phyloP scores from a whole-genome alignment of 352 stramenopile species.

The Peronospora destructor region DNA sequence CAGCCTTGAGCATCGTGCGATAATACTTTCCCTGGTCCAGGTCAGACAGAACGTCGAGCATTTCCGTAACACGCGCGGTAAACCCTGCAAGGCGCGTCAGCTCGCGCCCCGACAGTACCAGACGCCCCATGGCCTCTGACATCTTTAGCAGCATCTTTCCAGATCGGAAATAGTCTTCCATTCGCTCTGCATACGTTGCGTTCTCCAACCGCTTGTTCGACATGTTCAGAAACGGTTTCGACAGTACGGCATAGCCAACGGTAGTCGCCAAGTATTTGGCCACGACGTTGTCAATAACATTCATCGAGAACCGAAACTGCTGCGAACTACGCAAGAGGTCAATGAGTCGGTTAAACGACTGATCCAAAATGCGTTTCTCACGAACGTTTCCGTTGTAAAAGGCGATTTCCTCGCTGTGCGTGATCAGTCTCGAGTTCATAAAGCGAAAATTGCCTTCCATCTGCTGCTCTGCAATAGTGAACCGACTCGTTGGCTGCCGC shows the following conservation, averaged over 20 bases:
- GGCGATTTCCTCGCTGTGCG: conserved; percentile 86
- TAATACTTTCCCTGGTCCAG: conserved; percentile 62
- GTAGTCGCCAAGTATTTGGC: conserved; percentile 85
- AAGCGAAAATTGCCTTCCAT: conserved; percentile 82
- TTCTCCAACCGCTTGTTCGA: conserved; percentile 47
- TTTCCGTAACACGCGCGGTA: conserved; percentile 67
- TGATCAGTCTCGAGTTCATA: conserved; percentile 85
- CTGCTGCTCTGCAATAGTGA: conserved; percentile 76
- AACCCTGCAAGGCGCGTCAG: conserved; percentile 77
- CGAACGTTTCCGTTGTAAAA: conserved; percentile 88
- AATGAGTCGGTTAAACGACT: conserved; percentile 59
- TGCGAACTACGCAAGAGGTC: conserved; percentile 62
- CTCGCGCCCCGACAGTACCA: conserved; percentile 81
- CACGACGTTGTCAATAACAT: conserved; percentile 79
- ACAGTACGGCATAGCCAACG: conserved; percentile 73
- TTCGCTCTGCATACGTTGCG: conserved; percentile 64
- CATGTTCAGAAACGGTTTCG: conserved; percentile 63
- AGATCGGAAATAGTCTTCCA: conserved; percentile 83
- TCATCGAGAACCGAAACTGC: conserved; percentile 82
- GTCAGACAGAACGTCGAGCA: conserved; percentile 70
- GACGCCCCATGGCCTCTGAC: conserved; percentile 72
- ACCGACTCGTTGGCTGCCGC: conserved; percentile 59
- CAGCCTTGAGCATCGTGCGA: conserved; percentile 61
- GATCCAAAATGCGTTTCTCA: conserved; percentile 70
- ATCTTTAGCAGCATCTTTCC: conserved; percentile 85